Conservation (phyloP, 1,139 yeast species). For the Nakaseomyces uthaithaninus region DNA sequence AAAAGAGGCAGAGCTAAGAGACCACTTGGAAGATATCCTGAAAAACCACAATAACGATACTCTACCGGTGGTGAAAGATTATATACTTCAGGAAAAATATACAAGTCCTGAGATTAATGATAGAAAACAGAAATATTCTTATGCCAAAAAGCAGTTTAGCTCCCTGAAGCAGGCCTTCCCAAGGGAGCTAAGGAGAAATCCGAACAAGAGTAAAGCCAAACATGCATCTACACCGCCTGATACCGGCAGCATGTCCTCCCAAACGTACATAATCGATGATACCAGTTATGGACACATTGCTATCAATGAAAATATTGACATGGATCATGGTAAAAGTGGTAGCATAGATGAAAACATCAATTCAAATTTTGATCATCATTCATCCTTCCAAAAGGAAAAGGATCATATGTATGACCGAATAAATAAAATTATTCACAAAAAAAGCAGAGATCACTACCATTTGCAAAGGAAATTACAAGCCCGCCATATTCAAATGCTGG, state of each 20-base stretch:
- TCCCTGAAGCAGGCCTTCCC: neutral
- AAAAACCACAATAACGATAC: conserved; percentile 14
- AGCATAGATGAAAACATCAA: conserved; percentile 5
- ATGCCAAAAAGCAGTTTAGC: neutral
- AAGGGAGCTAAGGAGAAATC: neutral
- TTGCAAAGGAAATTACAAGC: conserved; percentile 51
- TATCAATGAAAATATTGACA: conserved; percentile 16
- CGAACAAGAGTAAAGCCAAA: too few species aligned
- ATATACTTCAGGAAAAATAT: conserved; percentile 1
- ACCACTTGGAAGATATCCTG: conserved; percentile 20
- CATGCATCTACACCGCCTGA: neutral
- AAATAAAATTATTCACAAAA: conserved; percentile 7
- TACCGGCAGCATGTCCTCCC: neutral
- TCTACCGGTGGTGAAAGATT: conserved; percentile 17
- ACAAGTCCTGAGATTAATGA: neutral
- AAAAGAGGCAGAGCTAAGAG: conserved; percentile 22
- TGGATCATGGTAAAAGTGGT: conserved; percentile 1
- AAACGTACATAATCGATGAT: conserved; percentile 18
- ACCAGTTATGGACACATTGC: conserved; percentile 20
- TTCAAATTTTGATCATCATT: neutral
- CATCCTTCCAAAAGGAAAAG: neutral
- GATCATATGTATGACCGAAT: conserved; percentile 4
- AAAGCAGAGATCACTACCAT: conserved; percentile 10
- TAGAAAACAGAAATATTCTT: neutral
- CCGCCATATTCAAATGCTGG: conserved; percentile 70